phyloP scores from a whole-genome alignment of 106 monocot genomes.

The Triglochin maritima region DNA sequence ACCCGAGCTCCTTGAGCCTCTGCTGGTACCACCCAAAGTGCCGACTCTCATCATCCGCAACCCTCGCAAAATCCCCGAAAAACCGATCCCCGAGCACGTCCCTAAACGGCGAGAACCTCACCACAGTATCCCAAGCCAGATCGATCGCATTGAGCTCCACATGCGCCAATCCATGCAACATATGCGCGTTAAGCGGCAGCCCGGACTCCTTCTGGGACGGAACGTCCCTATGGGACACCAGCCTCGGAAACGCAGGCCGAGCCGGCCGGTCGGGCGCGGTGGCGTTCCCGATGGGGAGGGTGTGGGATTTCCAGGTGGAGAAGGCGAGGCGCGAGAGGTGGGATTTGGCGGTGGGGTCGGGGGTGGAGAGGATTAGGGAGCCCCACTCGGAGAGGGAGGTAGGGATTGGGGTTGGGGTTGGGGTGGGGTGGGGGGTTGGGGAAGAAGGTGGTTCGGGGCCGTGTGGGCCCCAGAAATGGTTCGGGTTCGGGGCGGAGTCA shows the following conservation, averaged over 20 bases:
- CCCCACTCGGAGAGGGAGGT: constrained; percentile 67
- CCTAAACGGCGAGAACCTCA: constrained; percentile 40
- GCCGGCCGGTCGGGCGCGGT: constrained; percentile 46
- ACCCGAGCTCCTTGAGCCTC: constrained; percentile 76
- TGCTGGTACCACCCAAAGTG: constrained; percentile 89
- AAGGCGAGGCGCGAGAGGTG: constrained; percentile 61
- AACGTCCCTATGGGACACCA: constrained; percentile 63
- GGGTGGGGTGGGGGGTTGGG: neutral
- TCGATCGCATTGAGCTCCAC: constrained; percentile 95
- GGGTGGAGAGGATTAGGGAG: constrained; percentile 54
- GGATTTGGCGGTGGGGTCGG: constrained; percentile 62
- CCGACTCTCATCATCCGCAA: constrained; percentile 94
- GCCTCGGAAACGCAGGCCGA: constrained; percentile 40
- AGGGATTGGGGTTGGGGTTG: neutral
- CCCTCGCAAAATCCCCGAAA: constrained; percentile 75
- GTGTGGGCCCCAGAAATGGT: constrained; percentile 47
- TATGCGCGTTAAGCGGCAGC: constrained; percentile 73
- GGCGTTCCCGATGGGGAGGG: constrained; percentile 39
- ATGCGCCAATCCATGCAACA: constrained; percentile 87
- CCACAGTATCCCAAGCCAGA: constrained; percentile 94
- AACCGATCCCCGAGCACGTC: constrained; percentile 61
- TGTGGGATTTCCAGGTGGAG: constrained; percentile 25
- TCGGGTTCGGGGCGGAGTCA: constrained; percentile 28
- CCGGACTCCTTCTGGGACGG: constrained; percentile 60
- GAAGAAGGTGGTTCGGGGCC: constrained; percentile 18